phyloP scores from a whole-genome alignment of 306 rosid genomes.

The Rubus parviflorus region DNA sequence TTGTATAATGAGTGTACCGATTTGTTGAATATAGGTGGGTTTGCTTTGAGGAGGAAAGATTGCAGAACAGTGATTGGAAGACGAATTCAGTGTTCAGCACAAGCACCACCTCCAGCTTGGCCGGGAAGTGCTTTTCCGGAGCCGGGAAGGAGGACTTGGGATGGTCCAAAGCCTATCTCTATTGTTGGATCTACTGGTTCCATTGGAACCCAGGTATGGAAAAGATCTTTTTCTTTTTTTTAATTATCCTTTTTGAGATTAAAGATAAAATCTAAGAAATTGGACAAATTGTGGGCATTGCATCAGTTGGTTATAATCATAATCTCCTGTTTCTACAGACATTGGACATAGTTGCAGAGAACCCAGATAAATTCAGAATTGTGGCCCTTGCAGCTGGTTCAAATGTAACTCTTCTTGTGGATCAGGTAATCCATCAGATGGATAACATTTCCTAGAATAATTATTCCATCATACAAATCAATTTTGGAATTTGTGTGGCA shows the following conservation, averaged over 20 bases:
- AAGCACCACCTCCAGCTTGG: slow-evolving; percentile 89
- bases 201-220: slow-evolving; percentile 91
- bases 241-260: not conserved
- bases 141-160: slow-evolving; percentile 55
- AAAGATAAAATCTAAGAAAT: not conserved
- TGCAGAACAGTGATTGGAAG: slow-evolving; percentile 36
- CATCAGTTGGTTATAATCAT: slow-evolving; percentile 17
- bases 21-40: slow-evolving; percentile 46
- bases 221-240: not conserved
- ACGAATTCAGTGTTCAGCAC: slow-evolving; percentile 60
- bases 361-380: slow-evolving; percentile 83
- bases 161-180: slow-evolving; percentile 92
- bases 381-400: slow-evolving; percentile 99
- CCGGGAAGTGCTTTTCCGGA: slow-evolving; percentile 84
- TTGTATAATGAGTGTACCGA: not conserved
- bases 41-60: slow-evolving; percentile 62
- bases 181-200: slow-evolving; percentile 91
- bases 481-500: not conserved
- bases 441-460: slow-evolving; percentile 12
- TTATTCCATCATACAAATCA: not conserved
- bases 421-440: slow-evolving; percentile 62
- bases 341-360: slow-evolving; percentile 95
- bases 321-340: slow-evolving; percentile 59
- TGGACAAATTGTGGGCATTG: slow-evolving; percentile 14
- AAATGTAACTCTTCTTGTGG: slow-evolving; percentile 86